Base-by-base conservation (phyloP, 2,329 filamentous ascomycete species). In the Aaosphaeria pasadenensis region DNA sequence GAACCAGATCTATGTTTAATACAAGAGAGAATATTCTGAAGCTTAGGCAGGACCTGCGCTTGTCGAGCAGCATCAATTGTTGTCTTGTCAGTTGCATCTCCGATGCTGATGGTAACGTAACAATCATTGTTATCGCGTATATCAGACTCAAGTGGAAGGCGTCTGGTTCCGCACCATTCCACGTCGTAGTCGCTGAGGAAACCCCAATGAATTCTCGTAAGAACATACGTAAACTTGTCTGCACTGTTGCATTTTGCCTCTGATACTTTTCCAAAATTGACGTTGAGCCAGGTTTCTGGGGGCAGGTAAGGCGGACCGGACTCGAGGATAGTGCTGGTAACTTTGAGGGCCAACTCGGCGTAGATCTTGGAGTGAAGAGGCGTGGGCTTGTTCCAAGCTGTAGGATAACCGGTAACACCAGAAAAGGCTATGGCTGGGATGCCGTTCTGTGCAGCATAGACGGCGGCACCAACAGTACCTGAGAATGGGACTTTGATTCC, bases 371-470 rank as follows among this genome's bases (percentile, higher is more conserved):
- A 81, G 53, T 81, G 77, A 7, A 68, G 50, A 1, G 83, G 81
- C 0, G 63, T 64, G 1, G 74, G 69, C 3, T 63, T 66, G 56
- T 84, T 75, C 75, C 78, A 88, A 0, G 79, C 74, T 1, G 78
- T 77, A 30, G 70, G 74, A 11, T 74, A 73, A 5, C 72, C 72
- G 0, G 77, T 76, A 1, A 68, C 65, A 5, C 84, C 85, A 0
- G 80, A 84, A 70, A 89, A 88, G 11, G 85, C 86, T 47, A 89
- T 78, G n/a, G 80, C 80, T 0, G 86, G 86, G 48, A 88, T 79
- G 1, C 57, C 59, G 1, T 71, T 71, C 17, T 78, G 71, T 4
- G 74, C 79, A 0, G 85, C 33, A 40, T 40, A 82, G 32, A 73
- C 76, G 6, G 85, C 82, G 0, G 82, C 82, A 44, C 85, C 84